Conservation (phyloP, 305 asterid genomes). For the Ilex paraguariensis region DNA sequence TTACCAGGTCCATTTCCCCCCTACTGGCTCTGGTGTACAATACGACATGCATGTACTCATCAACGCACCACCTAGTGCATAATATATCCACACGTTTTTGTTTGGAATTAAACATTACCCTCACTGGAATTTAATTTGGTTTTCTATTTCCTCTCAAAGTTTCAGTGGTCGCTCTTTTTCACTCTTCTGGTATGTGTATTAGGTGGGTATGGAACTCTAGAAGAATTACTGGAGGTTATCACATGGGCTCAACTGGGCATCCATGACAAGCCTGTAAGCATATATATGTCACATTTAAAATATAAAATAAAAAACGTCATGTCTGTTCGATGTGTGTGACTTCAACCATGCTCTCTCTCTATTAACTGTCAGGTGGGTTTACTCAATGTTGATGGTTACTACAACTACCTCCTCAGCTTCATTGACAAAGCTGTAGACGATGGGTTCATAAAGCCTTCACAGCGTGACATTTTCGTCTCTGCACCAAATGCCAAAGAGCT, state of each 20-base stretch:
- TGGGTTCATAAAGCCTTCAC: conserved; percentile 63
- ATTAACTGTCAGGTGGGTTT: conserved; percentile 51
- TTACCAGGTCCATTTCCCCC: conserved; percentile 45
- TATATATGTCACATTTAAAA: not conserved
- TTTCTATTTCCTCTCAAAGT: no score
- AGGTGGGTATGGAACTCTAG: conserved; percentile 85
- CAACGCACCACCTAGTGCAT: not conserved
- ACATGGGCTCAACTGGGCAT: conserved; percentile 83
- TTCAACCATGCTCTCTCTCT: no score
- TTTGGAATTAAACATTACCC: no score
- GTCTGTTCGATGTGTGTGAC: no score
- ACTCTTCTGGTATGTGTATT: not conserved
- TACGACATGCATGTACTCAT: not conserved
- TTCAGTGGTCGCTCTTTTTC: not conserved
- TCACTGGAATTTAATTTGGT: no score
- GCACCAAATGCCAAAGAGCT: conserved; percentile 66
- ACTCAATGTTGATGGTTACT: conserved; percentile 72
- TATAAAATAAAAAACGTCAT: no score
- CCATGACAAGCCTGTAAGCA: conserved; percentile 60
- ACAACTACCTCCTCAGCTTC: conserved; percentile 52
- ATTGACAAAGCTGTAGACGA: conserved; percentile 79
- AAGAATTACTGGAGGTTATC: conserved; percentile 62
- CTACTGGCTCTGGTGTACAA: not conserved
- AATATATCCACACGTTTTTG: no score
- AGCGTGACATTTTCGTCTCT: conserved; percentile 65